Conservation (phyloP, 495 filamentous ascomycete genomes). For the Podospora comata region DNA sequence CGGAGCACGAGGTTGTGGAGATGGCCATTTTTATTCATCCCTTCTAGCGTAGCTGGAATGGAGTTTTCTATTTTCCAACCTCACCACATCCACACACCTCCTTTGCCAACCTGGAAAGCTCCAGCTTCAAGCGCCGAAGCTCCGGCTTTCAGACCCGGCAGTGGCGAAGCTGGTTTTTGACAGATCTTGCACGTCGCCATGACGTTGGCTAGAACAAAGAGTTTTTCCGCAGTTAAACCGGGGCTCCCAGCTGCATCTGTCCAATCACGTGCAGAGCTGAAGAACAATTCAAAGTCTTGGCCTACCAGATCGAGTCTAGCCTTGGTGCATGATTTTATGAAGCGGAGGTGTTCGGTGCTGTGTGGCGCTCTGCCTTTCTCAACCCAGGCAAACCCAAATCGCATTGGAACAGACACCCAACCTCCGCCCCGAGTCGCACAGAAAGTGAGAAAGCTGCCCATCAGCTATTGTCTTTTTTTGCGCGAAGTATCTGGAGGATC, state of each 20-base stretch:
- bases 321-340: background rate
- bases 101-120: background rate
- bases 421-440: background rate
- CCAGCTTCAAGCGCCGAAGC: background rate
- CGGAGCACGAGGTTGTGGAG: background rate
- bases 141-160: background rate
- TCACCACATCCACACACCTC: background rate
- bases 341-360: too few relatives aligned
- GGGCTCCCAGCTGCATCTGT: background rate
- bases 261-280: constrained; percentile 1
- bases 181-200: constrained; percentile 7
- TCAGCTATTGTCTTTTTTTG: background rate
- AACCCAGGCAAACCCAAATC: constrained; percentile 7
- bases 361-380: constrained; percentile 5
- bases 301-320: constrained; percentile 10
- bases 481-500: background rate
- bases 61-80: background rate
- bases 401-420: background rate
- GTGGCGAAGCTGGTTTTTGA: background rate
- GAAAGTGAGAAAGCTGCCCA: background rate
- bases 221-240: constrained; percentile 6
- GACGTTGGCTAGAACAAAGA: constrained; percentile 10
- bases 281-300: background rate
- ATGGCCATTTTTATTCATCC: background rate
- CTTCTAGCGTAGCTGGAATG: background rate